Evolutionary conservation across 2,329 filamentous ascomycete species (phyloP).

Genomic region (Aplosporella prunicola): DNA sequence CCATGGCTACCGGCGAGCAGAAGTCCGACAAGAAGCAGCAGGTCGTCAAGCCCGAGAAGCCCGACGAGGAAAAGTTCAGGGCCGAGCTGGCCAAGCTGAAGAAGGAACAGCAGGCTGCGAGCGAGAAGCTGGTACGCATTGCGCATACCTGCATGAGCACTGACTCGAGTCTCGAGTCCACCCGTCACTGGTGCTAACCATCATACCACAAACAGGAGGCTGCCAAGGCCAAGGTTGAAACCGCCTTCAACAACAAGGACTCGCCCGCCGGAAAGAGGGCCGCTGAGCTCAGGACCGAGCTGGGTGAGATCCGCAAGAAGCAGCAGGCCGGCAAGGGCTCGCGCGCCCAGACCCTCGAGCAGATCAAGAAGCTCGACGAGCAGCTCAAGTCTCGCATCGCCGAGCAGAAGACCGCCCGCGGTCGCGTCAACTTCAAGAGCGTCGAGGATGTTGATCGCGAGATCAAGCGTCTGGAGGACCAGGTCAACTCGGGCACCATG

Average conservation of each 20-base stretch:
- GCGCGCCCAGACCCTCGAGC: constrained; percentile 68
- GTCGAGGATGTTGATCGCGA: constrained; percentile 79
- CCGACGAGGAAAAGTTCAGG: constrained; percentile 79
- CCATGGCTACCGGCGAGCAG: neutral
- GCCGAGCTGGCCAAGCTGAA: constrained; percentile 68
- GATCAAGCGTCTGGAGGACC: constrained; percentile 69
- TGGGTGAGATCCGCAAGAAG: constrained; percentile 75
- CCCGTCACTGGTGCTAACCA: constrained; percentile 12
- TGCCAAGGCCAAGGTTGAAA: constrained; percentile 79
- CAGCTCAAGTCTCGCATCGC: constrained; percentile 74
- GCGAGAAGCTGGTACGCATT: constrained; percentile 54
- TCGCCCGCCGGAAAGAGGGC: constrained; percentile 73
- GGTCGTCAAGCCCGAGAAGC: constrained; percentile 62
- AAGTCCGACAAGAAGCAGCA: constrained; percentile 2
- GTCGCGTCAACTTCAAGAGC: constrained; percentile 75
- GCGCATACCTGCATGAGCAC: constrained; percentile 2
- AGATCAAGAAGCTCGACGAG: constrained; percentile 86
- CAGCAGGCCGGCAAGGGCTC: constrained; percentile 81
- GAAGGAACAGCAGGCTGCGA: constrained; percentile 71
- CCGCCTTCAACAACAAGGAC: constrained; percentile 71
- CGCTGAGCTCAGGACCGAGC: constrained; percentile 72
- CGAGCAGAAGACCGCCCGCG: constrained; percentile 78
- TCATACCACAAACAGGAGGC: constrained; percentile 52
- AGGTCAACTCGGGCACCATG: constrained; percentile 83
- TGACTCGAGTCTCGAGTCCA: constrained; percentile 1